These are phyloP conservation scores for Vaccinium corymbosum DNA, from an alignment of 148 eudicot genomes.

Conservation along the genomic window DNA sequence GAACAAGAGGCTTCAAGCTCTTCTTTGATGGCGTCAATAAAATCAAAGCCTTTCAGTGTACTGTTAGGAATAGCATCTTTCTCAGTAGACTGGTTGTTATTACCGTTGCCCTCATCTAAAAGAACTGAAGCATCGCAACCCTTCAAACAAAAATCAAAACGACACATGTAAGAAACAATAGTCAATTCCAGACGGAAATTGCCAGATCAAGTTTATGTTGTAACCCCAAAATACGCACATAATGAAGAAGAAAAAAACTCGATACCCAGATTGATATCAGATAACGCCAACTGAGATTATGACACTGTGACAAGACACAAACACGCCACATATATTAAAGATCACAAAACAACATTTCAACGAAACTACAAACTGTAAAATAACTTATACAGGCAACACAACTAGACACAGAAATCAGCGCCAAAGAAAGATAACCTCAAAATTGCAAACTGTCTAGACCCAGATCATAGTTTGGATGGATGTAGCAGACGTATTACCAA, in stretches of 20 bases:
- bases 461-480: background rate
- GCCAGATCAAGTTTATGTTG: background rate
- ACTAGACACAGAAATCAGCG: background rate
- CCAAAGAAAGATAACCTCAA: background rate
- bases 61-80: constrained; percentile 12
- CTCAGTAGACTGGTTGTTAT: background rate
- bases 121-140: constrained; percentile 23
- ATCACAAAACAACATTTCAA: background rate
- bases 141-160: background rate
- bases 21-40: constrained; percentile 18
- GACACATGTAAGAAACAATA: background rate
- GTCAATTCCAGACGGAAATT: background rate
- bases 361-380: background rate
- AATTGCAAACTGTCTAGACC: background rate
- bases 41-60: constrained; percentile 18
- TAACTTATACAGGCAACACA: background rate
- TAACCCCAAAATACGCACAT: background rate
- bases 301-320: background rate
- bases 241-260: constrained; percentile 5
- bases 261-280: background rate
- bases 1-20: constrained; percentile 20
- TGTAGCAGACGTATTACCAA: background rate
- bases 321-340: background rate
- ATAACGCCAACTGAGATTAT: background rate
- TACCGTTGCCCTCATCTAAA: background rate